phyloP scores from a whole-genome alignment of 1,284 basidiomycete genomes.

The Phylloboletellus chloephorus region DNA sequence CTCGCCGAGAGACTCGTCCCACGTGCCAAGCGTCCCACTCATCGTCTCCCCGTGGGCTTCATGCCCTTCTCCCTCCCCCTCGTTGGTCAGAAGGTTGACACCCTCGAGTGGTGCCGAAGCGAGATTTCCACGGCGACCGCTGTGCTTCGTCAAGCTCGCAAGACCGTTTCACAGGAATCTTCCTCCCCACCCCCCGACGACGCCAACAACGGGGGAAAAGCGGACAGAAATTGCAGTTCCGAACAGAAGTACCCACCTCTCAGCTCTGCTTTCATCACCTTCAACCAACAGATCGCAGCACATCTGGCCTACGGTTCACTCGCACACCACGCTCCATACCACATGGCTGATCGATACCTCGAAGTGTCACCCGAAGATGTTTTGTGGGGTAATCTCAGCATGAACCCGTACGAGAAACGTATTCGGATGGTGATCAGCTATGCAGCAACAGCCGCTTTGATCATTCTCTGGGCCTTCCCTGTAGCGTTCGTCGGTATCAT shows the following conservation, averaged over 20 bases:
- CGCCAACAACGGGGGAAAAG: slow-evolving; percentile 20
- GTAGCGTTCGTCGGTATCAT: slow-evolving; percentile 83
- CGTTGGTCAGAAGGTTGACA: slow-evolving; percentile 81
- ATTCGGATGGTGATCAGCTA: slow-evolving; percentile 59
- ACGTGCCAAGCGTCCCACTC: slow-evolving; percentile 68
- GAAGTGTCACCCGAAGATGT: slow-evolving; percentile 83
- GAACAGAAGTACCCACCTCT: slow-evolving; percentile 59
- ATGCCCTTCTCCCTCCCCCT: slow-evolving; percentile 60
- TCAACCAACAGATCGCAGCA: slow-evolving; percentile 91
- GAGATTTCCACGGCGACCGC: slow-evolving; percentile 56
- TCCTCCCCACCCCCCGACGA: slow-evolving; percentile 12
- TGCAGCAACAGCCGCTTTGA: slow-evolving; percentile 56
- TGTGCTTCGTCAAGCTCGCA: slow-evolving; percentile 48
- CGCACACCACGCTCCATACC: slow-evolving; percentile 74
- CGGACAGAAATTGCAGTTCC: slow-evolving; percentile 20
- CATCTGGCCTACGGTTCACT: slow-evolving; percentile 75
- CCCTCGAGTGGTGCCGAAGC: slow-evolving; percentile 83
- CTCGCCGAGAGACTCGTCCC: slow-evolving; percentile 61
- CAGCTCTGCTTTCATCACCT: slow-evolving; percentile 88
- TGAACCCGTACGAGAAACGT: slow-evolving; percentile 86
- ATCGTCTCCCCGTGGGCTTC: slow-evolving; percentile 59
- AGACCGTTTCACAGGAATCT: slow-evolving; percentile 27
- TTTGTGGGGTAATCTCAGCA: slow-evolving; percentile 82
- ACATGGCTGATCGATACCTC: slow-evolving; percentile 61
- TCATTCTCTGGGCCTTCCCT: slow-evolving; percentile 71